phyloP scores from a whole-genome alignment of 371 early-diverging fungal species.

The Synchytrium microbalum region DNA sequence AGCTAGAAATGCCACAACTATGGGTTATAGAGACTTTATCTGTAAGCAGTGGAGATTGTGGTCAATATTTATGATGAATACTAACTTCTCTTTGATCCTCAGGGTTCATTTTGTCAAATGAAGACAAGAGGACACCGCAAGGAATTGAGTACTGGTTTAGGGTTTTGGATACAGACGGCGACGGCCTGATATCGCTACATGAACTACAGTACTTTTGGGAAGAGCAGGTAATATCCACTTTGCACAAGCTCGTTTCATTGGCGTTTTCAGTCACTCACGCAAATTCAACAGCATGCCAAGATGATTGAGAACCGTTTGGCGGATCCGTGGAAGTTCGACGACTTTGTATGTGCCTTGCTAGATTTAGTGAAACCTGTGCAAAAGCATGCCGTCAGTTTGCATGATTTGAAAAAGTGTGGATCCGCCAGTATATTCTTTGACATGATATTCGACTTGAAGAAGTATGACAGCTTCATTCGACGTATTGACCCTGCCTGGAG shows the following conservation, averaged over 20 bases:
- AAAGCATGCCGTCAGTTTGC: slow-evolving; percentile 45
- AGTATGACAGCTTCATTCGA: slow-evolving; percentile 40
- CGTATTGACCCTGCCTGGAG: slow-evolving; percentile 40
- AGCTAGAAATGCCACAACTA: neutral
- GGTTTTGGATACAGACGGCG: slow-evolving; percentile 82
- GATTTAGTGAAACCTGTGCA: slow-evolving; percentile 58
- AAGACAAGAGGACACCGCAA: slow-evolving; percentile 69
- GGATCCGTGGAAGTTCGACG: slow-evolving; percentile 59
- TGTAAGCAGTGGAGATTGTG: too few species aligned
- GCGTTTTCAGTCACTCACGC: too few species aligned
- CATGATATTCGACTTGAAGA: slow-evolving; percentile 63
- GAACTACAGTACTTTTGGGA: slow-evolving; percentile 78
- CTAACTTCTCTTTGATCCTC: too few species aligned
- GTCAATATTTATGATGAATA: too few species aligned
- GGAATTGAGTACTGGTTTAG: slow-evolving; percentile 93
- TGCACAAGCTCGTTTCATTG: too few species aligned
- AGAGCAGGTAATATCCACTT: slow-evolving; percentile 67
- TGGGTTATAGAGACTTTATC: slow-evolving; percentile 37
- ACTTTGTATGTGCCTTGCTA: slow-evolving; percentile 65
- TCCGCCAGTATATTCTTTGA: slow-evolving; percentile 59
- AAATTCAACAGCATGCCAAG: too few species aligned
- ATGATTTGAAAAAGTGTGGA: slow-evolving; percentile 54
- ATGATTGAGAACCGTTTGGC: slow-evolving; percentile 52
- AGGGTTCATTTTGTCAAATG: slow-evolving; percentile 83
- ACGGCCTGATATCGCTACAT: slow-evolving; percentile 74